phyloP scores from a whole-genome alignment of 202 grass and related monocot genomes.

The Carex arenaria region DNA sequence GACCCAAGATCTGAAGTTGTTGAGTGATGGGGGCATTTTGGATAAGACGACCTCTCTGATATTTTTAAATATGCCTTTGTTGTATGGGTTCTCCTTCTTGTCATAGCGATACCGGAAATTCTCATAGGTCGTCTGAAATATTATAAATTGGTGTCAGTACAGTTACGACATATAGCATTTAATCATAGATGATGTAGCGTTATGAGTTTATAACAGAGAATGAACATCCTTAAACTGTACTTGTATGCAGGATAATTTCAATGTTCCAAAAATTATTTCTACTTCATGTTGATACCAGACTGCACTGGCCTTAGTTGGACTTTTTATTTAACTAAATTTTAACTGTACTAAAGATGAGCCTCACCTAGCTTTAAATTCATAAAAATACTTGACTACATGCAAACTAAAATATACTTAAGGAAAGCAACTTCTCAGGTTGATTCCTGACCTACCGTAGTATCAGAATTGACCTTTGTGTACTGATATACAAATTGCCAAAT shows the following conservation, averaged over 20 bases:
- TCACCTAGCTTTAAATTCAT: not conserved
- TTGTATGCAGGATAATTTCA: not conserved
- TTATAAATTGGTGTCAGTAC: too few relatives aligned
- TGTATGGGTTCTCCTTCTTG: constrained; percentile 87
- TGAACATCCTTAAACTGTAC: too few relatives aligned
- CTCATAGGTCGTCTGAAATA: constrained; percentile 80
- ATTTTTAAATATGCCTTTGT: constrained; percentile 48
- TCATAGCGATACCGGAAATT: constrained; percentile 91
- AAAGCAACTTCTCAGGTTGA: not conserved
- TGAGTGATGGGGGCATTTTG: constrained; percentile 58
- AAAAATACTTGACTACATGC: not conserved
- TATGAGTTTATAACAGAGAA: too few relatives aligned
- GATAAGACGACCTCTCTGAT: constrained; percentile 58
- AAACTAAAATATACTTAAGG: not conserved
- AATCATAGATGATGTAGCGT: too few relatives aligned
- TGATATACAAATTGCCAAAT: not conserved
- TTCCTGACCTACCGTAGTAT: not conserved
- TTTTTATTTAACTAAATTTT: not conserved
- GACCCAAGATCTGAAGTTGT: constrained; percentile 71
- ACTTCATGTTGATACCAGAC: not conserved
- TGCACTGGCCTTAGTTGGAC: too few relatives aligned
- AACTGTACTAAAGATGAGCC: not conserved
- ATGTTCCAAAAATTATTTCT: not conserved
- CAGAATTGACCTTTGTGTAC: not conserved
- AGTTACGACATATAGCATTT: too few relatives aligned